Evolutionary conservation across 768 basidiomycete genomes (phyloP), one percentile per base, ranked within the genome.

Genomic region (Mycena pura): DNA sequence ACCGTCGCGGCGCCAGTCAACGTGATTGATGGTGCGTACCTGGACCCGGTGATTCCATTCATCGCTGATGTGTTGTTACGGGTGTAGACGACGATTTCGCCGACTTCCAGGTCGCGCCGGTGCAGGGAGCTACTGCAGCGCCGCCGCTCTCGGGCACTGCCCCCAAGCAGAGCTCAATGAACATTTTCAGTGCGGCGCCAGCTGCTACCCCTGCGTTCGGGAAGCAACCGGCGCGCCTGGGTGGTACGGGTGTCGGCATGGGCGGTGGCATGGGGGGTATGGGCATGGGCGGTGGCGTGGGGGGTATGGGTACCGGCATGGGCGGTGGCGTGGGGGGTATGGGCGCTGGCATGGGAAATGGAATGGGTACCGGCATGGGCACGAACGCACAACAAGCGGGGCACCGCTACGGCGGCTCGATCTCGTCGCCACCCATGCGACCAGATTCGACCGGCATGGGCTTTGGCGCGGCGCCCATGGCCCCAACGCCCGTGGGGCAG

Each of bases 51-150:
- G 17, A 10, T 29, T n/a, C 36, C 34, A 4, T 24, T 48, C 27
- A 5, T 44, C 22, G 21, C 61, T 66, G 24, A 67, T 46, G n/a
- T 50, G 57, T 21, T 57, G 29, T 55, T n/a, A n/a, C n/a, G n/a
- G n/a, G n/a, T 8, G 7, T 57, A 84, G 91, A 92, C 68, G 93
- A 95, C 64, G 93, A 95, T 48, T 95, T 95, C 66, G 87, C 85
- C 49, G 93, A 94, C 72, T 95, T 95, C 79, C 89, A 92, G 73
- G 86, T 85, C 19, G 91, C 89, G 3, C 90, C 90, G 17, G 73
- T 78, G 28, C 7, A 31, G 10, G n/a, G n/a, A n/a, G n/a, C n/a
- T n/a, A n/a, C n/a, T 21, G 66, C 43, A 52, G 69, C 43, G 65
- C 76, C 4, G 65, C 76, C 45, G 64, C 60, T 81, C 19, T 80